Base-by-base conservation (phyloP, 2,329 filamentous ascomycete genomes). In the Curvularia spicifera region DNA sequence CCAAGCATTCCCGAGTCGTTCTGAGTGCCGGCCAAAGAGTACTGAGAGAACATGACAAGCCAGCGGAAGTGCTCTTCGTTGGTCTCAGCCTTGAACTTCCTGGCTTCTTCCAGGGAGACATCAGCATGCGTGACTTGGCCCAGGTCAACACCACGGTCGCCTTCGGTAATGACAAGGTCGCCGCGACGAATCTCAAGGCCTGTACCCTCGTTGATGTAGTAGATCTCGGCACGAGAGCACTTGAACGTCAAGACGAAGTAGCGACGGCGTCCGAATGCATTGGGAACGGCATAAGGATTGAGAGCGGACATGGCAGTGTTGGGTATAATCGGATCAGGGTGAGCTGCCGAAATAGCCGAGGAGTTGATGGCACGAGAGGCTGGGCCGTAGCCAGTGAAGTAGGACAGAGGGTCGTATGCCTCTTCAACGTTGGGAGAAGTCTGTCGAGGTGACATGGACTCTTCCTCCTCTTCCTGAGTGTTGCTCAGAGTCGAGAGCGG, bases 1-100 rank as follows among this genome's bases (percentile, higher is more conserved):
- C 73, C 73, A 75, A 82, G 65, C 79, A 91, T 74, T 44, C 69
- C 72, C 87, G 91, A 75, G 35, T 73, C 72, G 24, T 71, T 72
- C 20, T 71, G 65, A 3, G 65, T 66, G 7, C 73, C 73, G 13
- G 72, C 67, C 33, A 75, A 62, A 1, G 74, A 76, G 59, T 75
- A 75, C 46, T 93, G 89, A 1, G 93, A 97, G 77, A 97, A 99
- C 91, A 98, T 95, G 90, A 98, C 97, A 52, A 99, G 84, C 91
- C 94, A 98, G 71, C 93, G 93, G 80, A 97, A 97, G 76, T 99
- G 95, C 74, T 98, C 93, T 74, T 97, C 92, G 2, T 91, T 91
- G 66, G 94, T 96, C 68, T 95, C 89, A 68, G 96, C 91, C 76
- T 97, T 97, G 65, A 93, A 81, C 47, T 95, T 90, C 71, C 95